Conservation (phyloP, 2,329 filamentous ascomycete genomes). For the Xylariomycetidae sp. region DNA sequence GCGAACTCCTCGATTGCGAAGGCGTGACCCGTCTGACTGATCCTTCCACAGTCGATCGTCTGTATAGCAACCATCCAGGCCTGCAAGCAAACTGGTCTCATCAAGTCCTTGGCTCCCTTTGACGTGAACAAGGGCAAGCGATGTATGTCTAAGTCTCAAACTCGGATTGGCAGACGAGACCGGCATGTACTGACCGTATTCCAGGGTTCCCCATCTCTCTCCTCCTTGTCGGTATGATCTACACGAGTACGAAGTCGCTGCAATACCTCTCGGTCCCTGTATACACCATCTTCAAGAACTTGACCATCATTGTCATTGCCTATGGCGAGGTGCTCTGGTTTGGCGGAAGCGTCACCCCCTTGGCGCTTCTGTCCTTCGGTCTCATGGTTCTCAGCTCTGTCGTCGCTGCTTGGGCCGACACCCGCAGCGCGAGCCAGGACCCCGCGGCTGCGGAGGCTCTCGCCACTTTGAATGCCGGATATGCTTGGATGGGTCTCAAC, state of each 20-base stretch:
- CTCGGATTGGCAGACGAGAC: background rate
- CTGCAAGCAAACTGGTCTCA: slow-evolving; percentile 75
- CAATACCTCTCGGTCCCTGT: slow-evolving; percentile 96
- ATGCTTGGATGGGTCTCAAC: slow-evolving; percentile 97
- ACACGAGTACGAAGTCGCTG: slow-evolving; percentile 91
- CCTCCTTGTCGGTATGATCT: slow-evolving; percentile 98
- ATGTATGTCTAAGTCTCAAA: slow-evolving; percentile 53
- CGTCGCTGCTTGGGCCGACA: slow-evolving; percentile 95
- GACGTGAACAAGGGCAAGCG: slow-evolving; percentile 85
- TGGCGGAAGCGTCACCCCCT: slow-evolving; percentile 79
- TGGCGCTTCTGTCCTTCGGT: slow-evolving; percentile 88
- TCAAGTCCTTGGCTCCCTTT: slow-evolving; percentile 75
- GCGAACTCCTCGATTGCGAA: background rate
- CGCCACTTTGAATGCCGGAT: slow-evolving; percentile 87
- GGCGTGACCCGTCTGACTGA: slow-evolving; percentile 10
- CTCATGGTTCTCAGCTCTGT: slow-evolving; percentile 95
- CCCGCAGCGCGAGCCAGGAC: slow-evolving; percentile 54
- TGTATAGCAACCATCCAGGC: slow-evolving; percentile 79
- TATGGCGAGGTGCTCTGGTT: slow-evolving; percentile 99
- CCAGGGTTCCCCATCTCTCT: slow-evolving; percentile 93
- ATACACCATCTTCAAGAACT: slow-evolving; percentile 99
- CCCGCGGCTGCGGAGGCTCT: slow-evolving; percentile 66
- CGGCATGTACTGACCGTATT: slow-evolving; percentile 10
- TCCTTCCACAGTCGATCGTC: slow-evolving; percentile 64
- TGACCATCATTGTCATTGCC: slow-evolving; percentile 97